Base-by-base conservation (phyloP, 2,329 filamentous ascomycete species). In the Colletotrichum sidae region DNA sequence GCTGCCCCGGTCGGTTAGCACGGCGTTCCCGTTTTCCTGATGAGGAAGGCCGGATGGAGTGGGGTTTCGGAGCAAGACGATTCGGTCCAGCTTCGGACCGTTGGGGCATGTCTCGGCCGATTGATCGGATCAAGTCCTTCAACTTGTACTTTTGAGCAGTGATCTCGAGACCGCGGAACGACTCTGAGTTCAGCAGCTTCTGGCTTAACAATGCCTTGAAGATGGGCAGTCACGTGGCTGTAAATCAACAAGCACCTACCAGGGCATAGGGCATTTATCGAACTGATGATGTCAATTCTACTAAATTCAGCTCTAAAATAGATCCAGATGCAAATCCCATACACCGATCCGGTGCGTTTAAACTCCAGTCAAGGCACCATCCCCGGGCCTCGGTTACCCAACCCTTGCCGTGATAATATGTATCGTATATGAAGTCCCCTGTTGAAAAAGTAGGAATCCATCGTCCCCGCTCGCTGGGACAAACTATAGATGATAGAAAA, bases 361-460 rank as follows among this genome's bases (percentile, higher is more conserved):
- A 52, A 61, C 57, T 55, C 61, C 61, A 34, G 45, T 34, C 61
- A 52, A 39, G 39, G 45, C 57, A 38, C 3, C 46, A 39, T 8
- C 35, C 17, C 49, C 34, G 41, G 11, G n/a, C 37, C 12, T 45
- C 44, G 35, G 42, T 33, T 13, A 41, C 42, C 54, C 54, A 12
- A 25, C 25, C 25, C 25, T 25, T 25, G 25, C 25, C 25, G 25
- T 25, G 25, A 25, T 25, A 11, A 39, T 34, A 10, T 64, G 34
- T 51, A 5, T 61, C 15, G 7, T 46, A 57, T 41, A 25, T 37
- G 8, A 51, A 13, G 55, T 44, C 50, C 57, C 38, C 46, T 65
- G 61, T 61, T 65, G 61, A 65, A 65, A 61, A 50, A 38, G 51
- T 51, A 61, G 61, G 39, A 55, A 60, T 25, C 47, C 57, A 45